Evolutionary conservation across 2,329 filamentous ascomycete species (phyloP), one percentile per base, ranked within the genome.

Genomic region (Phialophora chinensis): DNA sequence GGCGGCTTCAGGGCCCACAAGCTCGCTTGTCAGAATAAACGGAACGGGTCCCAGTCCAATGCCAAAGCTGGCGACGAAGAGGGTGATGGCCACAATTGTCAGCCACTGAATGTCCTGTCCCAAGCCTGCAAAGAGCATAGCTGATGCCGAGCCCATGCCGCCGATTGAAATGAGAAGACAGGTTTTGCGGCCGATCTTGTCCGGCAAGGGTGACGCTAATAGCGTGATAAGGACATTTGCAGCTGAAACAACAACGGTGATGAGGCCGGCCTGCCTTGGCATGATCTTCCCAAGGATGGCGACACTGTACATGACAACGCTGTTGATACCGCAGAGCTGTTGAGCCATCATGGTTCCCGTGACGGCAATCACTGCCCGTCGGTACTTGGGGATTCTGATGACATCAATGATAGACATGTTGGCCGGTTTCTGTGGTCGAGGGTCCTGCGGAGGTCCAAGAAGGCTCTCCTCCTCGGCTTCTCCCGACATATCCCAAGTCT

Each of bases 271-370:
- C 67, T 89, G 92, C 49, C 92, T 87, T 3, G 92, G 91, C 0
- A 98, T 86, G 2, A 98, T 85, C 68, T 88, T 88, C 47, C 90
- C 88, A 17, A 99, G 85, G 1, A 98, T 87, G 1, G 91, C 93
- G 5, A 98, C 94, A 2, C 93, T 96, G 79, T 99, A 98, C 93
- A 99, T 97, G 79, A 98, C 91, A 75, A 98, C 94, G 66, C 91
- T 94, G 85, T 99, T 99, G 81, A 99, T 94, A 54, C 92, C 94
- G 63, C 91, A 94, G 35, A 97, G 84, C 77, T 99, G 95, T 77
- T 98, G 95, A 0, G 91, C 90, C 66, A 93, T 85, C 93, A 98
- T 97, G 72, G 96, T 89, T 0, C 92, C 93, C 12, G 96, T 86
- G 3, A 80, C 91, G 4, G 93, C 92, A 68, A 95, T 84, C 62